These are phyloP conservation scores for Phlebiopsis flavidoalba DNA, from an alignment of 768 basidiomycete species.

Conservation along the genomic window DNA sequence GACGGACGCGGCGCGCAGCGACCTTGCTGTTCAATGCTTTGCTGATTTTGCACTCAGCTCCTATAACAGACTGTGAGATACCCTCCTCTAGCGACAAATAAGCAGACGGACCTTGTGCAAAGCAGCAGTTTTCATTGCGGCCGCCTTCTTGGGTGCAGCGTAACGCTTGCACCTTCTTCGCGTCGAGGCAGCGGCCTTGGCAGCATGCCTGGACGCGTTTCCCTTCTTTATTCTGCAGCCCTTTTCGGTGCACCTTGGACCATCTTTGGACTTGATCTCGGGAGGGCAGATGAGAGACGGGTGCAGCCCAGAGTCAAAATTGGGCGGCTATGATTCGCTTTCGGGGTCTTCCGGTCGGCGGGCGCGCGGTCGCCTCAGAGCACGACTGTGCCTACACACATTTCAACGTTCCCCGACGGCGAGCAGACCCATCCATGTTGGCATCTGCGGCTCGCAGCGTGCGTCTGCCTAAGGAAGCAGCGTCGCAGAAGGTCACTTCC, in stretches of 20 bases:
- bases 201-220: constrained; percentile 43
- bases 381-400: constrained; percentile 4
- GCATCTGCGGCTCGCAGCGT: constrained; percentile 19
- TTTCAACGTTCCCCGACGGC: constrained; percentile 19
- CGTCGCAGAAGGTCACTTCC: constrained; percentile 27
- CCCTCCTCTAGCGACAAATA: background rate
- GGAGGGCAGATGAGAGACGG: constrained; percentile 4
- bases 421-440: constrained; percentile 17
- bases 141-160: constrained; percentile 78
- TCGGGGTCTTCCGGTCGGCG: constrained; percentile 10
- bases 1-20: constrained; percentile 82
- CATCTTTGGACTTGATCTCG: constrained; percentile 36
- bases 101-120: constrained; percentile 60
- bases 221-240: constrained; percentile 52
- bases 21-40: constrained; percentile 91
- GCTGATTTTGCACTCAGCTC: constrained; percentile 86
- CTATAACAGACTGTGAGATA: constrained; percentile 32
- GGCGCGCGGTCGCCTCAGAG: constrained; percentile 5
- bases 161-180: constrained; percentile 78
- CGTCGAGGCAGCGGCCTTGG: constrained; percentile 63
- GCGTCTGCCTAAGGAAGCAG: constrained; percentile 48
- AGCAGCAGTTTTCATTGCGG: constrained; percentile 66
- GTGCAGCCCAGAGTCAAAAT: constrained; percentile 1
- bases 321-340: constrained; percentile 5
- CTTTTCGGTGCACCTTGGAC: constrained; percentile 86